phyloP scores from a whole-genome alignment of 1,139 yeast genomes.

The Yamadazyma conglobata region DNA sequence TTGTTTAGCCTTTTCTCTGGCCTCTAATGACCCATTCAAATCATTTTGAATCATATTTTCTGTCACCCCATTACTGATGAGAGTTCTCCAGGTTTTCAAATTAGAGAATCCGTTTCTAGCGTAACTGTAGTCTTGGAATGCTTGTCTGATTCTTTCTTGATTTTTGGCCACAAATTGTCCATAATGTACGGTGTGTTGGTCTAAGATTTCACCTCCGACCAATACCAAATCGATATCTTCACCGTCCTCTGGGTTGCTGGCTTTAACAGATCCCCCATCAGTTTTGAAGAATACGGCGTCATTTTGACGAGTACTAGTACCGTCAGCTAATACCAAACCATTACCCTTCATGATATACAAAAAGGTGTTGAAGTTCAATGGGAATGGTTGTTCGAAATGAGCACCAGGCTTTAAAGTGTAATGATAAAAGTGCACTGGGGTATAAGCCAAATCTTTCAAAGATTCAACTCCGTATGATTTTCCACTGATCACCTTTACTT shows the following conservation, averaged over 20 bases:
- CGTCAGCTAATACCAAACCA: constrained; percentile 45
- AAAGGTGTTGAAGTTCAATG: constrained; percentile 66
- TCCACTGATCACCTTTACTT: constrained; percentile 76
- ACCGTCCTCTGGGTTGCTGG: constrained; percentile 39
- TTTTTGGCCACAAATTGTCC: constrained; percentile 86
- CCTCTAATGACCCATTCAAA: constrained; percentile 32
- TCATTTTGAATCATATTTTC: constrained; percentile 41
- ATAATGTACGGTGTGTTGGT: constrained; percentile 79
- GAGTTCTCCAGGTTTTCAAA: constrained; percentile 63
- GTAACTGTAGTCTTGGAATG: constrained; percentile 65
- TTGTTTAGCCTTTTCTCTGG: constrained; percentile 28
- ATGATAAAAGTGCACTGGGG: constrained; percentile 79
- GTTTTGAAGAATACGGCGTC: constrained; percentile 61
- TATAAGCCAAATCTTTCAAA: constrained; percentile 72
- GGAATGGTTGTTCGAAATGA: constrained; percentile 57
- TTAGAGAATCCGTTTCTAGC: constrained; percentile 74
- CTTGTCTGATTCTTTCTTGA: constrained; percentile 59
- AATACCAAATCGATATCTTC: constrained; percentile 55
- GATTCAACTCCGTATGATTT: constrained; percentile 72
- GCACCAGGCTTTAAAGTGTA: constrained; percentile 68
- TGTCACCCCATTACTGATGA: constrained; percentile 61
- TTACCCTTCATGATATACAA: constrained; percentile 67
- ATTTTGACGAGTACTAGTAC: constrained; percentile 38
- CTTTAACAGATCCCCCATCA: constrained; percentile 59
- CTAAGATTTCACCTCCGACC: constrained; percentile 72